Evolutionary conservation across 768 basidiomycete genomes (phyloP), one percentile per base, ranked within the genome.

Genomic region (Lyophyllum atratum): DNA sequence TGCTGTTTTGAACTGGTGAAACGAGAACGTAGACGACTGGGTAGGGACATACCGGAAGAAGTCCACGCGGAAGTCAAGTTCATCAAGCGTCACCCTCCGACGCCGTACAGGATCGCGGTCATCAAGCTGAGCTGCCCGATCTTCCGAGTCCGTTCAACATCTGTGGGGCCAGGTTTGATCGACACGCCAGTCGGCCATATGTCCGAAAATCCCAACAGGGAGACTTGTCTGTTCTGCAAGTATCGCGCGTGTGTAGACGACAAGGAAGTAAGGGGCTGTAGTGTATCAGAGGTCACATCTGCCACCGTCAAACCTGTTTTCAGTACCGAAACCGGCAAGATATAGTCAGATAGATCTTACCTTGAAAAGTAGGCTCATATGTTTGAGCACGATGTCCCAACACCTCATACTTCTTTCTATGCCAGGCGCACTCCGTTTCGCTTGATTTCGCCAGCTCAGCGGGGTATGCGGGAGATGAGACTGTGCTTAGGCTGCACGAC

Each of bases 261-360:
- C 63, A 29, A 67, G 65, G 14, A 59, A 58, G 34, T 67, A 64
- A 33, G 47, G 21, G 24, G 70, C 64, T 7, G 70, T 63, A 12
- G 74, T 70, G 9, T 70, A 15, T 76, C 60, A 6, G 64, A 54
- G 55, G 85, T 81, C 6, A 83, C 78, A 1, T 82, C 80, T 3
- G 81, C 69, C 68, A 83, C 77, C 1, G 86, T 83, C 14, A 89
- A 71, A 34, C 85, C 87, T 86, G 17, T 19, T 40, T 10, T n/a
- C n/a, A n/a, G n/a, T n/a, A n/a, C n/a, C n/a, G n/a, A n/a, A n/a
- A n/a, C n/a, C n/a, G n/a, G n/a, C n/a, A n/a, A n/a, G n/a, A n/a
- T n/a, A n/a, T n/a, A n/a, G n/a, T n/a, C n/a, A n/a, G n/a, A n/a
- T n/a, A n/a, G n/a, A n/a, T n/a, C n/a, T n/a, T n/a, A n/a, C n/a